These are phyloP conservation scores for Ogataea trehalophila DNA, from an alignment of 805 yeast species.

Conservation along the genomic window DNA sequence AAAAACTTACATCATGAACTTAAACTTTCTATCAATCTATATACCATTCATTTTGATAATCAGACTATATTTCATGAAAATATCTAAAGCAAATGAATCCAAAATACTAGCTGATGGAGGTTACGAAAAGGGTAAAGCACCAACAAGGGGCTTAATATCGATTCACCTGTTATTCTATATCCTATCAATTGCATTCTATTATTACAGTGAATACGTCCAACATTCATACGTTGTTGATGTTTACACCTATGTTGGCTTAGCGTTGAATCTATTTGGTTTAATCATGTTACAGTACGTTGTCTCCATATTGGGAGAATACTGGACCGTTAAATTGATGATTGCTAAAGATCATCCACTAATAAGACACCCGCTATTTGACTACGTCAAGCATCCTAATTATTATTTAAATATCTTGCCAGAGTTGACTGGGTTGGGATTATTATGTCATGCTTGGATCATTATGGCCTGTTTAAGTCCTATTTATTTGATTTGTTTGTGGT, in stretches of 20 bases:
- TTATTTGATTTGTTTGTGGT: constrained; percentile 3
- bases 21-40: constrained; percentile 1
- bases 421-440: constrained; percentile 7
- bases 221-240: constrained; percentile 4
- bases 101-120: constrained; percentile 10
- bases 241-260: constrained; percentile 1
- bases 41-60: background rate
- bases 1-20: too few relatives aligned
- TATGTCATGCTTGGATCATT: constrained; percentile 9
- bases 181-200: background rate
- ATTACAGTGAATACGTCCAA: background rate
- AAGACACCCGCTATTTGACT: constrained; percentile 10
- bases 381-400: constrained; percentile 13
- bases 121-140: constrained; percentile 8
- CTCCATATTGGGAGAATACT: constrained; percentile 8
- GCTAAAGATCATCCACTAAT: constrained; percentile 14
- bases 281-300: constrained; percentile 6
- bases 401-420: constrained; percentile 12
- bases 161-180: constrained; percentile 9
- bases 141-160: constrained; percentile 2
- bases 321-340: constrained; percentile 14
- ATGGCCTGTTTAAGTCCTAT: constrained; percentile 7
- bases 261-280: constrained; percentile 8
- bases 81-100: constrained; percentile 9
- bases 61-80: constrained; percentile 2